phyloP scores from a whole-genome alignment of 257 asterid genomes.

The Gentiana straminea region DNA sequence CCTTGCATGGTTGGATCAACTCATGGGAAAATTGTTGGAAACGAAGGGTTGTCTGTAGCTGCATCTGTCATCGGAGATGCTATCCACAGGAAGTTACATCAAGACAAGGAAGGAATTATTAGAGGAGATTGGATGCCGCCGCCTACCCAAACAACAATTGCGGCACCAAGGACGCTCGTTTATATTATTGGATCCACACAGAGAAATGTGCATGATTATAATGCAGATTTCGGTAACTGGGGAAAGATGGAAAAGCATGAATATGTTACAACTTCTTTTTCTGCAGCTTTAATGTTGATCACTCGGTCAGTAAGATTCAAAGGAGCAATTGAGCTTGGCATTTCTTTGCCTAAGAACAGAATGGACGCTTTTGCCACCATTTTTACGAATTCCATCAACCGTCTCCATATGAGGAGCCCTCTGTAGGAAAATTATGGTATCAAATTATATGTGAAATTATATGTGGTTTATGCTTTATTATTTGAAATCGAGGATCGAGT shows the following conservation, averaged over 20 bases:
- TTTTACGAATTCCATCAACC: too few species aligned
- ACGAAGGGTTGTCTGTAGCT: background rate
- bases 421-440: too few species aligned
- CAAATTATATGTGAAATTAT: too few species aligned
- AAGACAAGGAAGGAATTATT: conserved; percentile 2
- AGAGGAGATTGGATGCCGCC: background rate
- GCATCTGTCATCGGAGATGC: conserved; percentile 3
- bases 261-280: conserved; percentile 10
- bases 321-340: conserved; percentile 22
- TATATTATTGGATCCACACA: background rate
- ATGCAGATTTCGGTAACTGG: conserved; percentile 18
- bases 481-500: too few species aligned
- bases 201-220: conserved; percentile 3
- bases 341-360: conserved; percentile 13
- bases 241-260: conserved; percentile 16
- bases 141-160: background rate
- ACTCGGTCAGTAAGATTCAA: conserved; percentile 14
- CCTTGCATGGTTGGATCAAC: background rate
- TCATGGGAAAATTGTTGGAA: background rate
- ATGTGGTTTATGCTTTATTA: too few species aligned
- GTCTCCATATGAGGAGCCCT: too few species aligned
- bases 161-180: background rate
- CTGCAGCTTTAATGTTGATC: conserved; percentile 4
- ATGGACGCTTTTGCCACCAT: background rate
- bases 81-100: background rate